Conservation (phyloP, 2,329 filamentous ascomycete species). For the Aureobasidium sp. region DNA sequence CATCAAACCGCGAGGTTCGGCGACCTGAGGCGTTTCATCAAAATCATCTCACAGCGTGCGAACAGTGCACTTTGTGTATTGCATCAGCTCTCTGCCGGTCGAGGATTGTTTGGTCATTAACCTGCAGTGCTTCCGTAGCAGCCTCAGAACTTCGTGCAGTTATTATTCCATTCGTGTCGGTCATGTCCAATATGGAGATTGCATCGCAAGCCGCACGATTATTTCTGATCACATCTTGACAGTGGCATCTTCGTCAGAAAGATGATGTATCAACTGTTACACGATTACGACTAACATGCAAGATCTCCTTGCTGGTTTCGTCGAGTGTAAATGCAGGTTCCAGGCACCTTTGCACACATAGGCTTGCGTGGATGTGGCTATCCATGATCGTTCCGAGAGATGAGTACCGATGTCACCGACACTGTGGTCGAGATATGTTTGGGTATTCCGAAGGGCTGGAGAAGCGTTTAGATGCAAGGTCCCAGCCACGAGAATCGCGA, state of each 20-base stretch:
- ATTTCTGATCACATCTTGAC: not conserved
- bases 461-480: not conserved
- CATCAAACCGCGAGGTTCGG: not conserved
- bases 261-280: conserved; percentile 11
- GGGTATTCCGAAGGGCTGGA: conserved; percentile 4
- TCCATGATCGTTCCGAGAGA: not conserved
- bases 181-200: not conserved
- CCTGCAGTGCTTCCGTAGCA: not conserved
- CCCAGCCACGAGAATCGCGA: not conserved
- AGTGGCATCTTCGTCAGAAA: not conserved
- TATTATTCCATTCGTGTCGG: not conserved
- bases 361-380: not conserved
- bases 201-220: not conserved
- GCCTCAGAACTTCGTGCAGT: not conserved
- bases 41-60: not conserved
- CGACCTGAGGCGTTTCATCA: not conserved
- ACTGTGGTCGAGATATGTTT: conserved; percentile 7
- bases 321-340: conserved; percentile 8
- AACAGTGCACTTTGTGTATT: not conserved
- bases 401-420: not conserved
- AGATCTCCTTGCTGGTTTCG: not conserved
- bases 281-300: not conserved
- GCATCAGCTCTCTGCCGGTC: not conserved
- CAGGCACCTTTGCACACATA: not conserved
- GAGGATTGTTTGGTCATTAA: not conserved